Evolutionary conservation across 495 filamentous ascomycete species (phyloP).

Genomic region (Aspergillus bertholletiae): DNA sequence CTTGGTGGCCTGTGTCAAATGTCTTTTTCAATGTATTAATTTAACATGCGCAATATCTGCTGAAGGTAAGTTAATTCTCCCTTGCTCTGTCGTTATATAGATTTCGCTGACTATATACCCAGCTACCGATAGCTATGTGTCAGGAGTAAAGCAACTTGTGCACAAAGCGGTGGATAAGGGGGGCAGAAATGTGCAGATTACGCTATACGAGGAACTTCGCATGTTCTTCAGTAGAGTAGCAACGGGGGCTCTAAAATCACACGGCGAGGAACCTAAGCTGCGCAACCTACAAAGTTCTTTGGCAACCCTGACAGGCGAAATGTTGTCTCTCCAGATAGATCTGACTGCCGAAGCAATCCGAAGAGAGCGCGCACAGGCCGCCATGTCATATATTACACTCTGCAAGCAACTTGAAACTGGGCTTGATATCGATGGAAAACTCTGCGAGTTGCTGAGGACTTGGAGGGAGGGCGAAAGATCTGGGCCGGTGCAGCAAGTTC

Average conservation of each 20-base stretch:
- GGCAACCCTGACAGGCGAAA: slow-evolving; percentile 24
- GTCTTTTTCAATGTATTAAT: slow-evolving; percentile 45
- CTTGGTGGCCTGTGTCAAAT: slow-evolving; percentile 44
- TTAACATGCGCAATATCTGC: slow-evolving; percentile 22
- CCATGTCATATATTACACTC: slow-evolving; percentile 33
- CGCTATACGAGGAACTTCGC: slow-evolving; percentile 42
- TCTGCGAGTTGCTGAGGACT: slow-evolving; percentile 15
- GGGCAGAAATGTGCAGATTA: slow-evolving; percentile 38
- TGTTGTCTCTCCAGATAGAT: slow-evolving; percentile 34
- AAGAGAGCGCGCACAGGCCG: slow-evolving; percentile 37
- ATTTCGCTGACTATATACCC: slow-evolving; percentile 22
- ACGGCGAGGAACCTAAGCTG: slow-evolving; percentile 17
- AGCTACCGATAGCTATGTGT: slow-evolving; percentile 32
- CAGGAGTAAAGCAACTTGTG: slow-evolving; percentile 27
- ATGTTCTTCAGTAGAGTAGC: slow-evolving; percentile 34
- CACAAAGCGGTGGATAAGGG: slow-evolving; percentile 33
- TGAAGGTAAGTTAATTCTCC: slow-evolving; percentile 27
- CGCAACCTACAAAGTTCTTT: slow-evolving; percentile 23
- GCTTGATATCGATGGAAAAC: slow-evolving; percentile 19
- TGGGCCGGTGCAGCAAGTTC: slow-evolving; percentile 30
- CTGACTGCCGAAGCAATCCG: slow-evolving; percentile 38
- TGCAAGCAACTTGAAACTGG: slow-evolving; percentile 26
- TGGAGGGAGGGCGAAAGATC: slow-evolving; percentile 41
- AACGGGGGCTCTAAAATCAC: slow-evolving; percentile 17
- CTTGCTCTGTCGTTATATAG: not conserved